Evolutionary conservation across 257 asterid species (phyloP), one percentile per base, ranked within the genome.

Genomic region (Solanum tarapatanum): DNA sequence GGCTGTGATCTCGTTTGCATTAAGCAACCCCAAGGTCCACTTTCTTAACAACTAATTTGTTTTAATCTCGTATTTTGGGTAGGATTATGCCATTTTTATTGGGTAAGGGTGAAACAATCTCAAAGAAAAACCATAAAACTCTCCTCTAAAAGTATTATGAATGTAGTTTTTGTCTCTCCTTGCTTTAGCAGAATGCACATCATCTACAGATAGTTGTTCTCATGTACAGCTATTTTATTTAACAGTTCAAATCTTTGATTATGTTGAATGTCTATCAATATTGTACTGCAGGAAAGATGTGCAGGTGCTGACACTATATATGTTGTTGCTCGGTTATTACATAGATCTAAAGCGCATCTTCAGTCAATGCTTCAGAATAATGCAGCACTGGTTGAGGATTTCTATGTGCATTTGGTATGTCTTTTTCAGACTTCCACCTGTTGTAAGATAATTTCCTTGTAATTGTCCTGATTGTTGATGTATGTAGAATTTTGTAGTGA

Each of bases 221-320:
- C 24, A 41, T 73, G 66, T 30, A 37, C 66, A 84, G 85, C 58
- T 37, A 8, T 88, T 86, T 82, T 86, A 87, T 75, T 48, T 24
- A 74, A 76, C 45, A 30, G 55, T 64, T 83, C 84, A 7, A 82
- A 77, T 74, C 75, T 69, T 85, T 62, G 82, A 86, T 87, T 90
- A 41, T 83, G 86, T 43, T 89, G 89, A 68, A 60, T 87, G 33
- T 87, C 36, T 85, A 64, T 88, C 82, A 84, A 90, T 36, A 70
- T 91, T 87, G 69, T 92, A 92, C 91, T 93, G 97, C 99, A 97
- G 99, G 99, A 96, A 93, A 94, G 99, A 91, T 97, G 99, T 94
- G 95, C 98, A 58, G 99, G 94, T 89, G 98, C 98, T 88, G 99
- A 96, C 93, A 92, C 96, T 87, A 87, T 95, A 85, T 91, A 94